Evolutionary conservation across 768 basidiomycete genomes (phyloP).

Genomic region (Macrolepiota fuliginosa): DNA sequence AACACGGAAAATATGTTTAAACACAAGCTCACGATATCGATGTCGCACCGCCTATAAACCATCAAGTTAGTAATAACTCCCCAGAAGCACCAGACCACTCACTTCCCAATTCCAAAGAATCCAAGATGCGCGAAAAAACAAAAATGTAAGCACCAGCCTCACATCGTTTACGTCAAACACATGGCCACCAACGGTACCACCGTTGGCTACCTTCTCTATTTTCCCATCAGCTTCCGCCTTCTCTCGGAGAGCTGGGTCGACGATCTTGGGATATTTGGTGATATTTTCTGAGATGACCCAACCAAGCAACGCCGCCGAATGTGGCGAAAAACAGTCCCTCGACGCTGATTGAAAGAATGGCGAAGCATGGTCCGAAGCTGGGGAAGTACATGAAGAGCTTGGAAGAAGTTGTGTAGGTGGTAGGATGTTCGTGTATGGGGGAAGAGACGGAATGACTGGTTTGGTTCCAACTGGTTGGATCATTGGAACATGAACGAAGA

Average conservation of each 20-base stretch:
- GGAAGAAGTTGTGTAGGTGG: slow-evolving; percentile 36
- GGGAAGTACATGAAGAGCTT: slow-evolving; percentile 30
- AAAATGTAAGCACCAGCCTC: too few species aligned
- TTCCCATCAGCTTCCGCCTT: neutral
- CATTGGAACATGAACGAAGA: too few species aligned
- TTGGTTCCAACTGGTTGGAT: too few species aligned
- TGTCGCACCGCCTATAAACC: slow-evolving; percentile 51
- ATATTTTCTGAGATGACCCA: slow-evolving; percentile 22
- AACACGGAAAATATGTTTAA: neutral
- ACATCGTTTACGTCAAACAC: slow-evolving; percentile 59
- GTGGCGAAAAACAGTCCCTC: slow-evolving; percentile 79
- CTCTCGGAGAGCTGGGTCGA: neutral
- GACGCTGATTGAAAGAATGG: slow-evolving; percentile 77
- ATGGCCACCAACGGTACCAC: slow-evolving; percentile 23
- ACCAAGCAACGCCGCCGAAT: too few species aligned
- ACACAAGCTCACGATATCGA: slow-evolving; percentile 60
- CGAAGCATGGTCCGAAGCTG: slow-evolving; percentile 71
- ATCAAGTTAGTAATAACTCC: neutral
- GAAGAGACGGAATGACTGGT: slow-evolving; percentile 46
- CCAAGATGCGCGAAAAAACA: slow-evolving; percentile 85
- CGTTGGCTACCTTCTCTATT: too few species aligned
- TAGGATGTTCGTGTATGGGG: slow-evolving; percentile 44
- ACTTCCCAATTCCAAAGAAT: slow-evolving; percentile 87
- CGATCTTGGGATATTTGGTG: neutral
- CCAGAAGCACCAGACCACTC: slow-evolving; percentile 24